Evolutionary conservation across 2,329 filamentous ascomycete genomes (phyloP), one percentile per base, ranked within the genome.

Genomic region (Penicillium sp.): DNA sequence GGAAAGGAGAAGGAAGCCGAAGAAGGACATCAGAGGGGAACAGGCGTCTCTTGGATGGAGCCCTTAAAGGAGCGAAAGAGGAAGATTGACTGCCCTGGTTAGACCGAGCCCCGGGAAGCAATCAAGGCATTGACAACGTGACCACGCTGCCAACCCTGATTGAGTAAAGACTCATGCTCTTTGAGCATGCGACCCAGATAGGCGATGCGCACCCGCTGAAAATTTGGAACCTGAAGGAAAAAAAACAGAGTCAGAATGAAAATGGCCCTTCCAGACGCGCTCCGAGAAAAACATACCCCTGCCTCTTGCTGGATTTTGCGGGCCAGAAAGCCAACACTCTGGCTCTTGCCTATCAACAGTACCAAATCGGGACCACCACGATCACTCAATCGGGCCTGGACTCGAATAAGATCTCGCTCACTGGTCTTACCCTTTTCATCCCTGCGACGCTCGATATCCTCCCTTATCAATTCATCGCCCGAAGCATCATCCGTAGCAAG

Each of bases 151-250:
- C 91, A 97, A 52, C 89, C 90, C 68, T 95, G 89, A 3, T 84
- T 83, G 48, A 81, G 76, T 19, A 97, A 76, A 0, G 88, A 83
- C 22, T 85, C 74, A 57, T 83, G 82, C 65, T 94, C 91, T 65
- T 88, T 87, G 49, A 97, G 83, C 54, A 93, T 85, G 73, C 88
- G 92, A 67, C 93, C 93, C 76, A 95, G 84, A 74, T 96, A 96
- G 22, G 87, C 88, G 61, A 97, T 84, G 57, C 87, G 86, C 54
- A 97, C 81, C 52, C 82, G 84, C 63, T 85, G 86, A 48, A 79
- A 80, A 7, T 80, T 73, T 1, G 83, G 75, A 35, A 93, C 79
- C 89, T 90, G 67, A 19, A 42, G 16, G 57, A 30, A 2, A 2
- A 6, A 6, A 22, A 22, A 1, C 1, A 22, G 19, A 22, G 55